Evolutionary conservation across 495 filamentous ascomycete species (phyloP).

Genomic region (Talaromyces liani): DNA sequence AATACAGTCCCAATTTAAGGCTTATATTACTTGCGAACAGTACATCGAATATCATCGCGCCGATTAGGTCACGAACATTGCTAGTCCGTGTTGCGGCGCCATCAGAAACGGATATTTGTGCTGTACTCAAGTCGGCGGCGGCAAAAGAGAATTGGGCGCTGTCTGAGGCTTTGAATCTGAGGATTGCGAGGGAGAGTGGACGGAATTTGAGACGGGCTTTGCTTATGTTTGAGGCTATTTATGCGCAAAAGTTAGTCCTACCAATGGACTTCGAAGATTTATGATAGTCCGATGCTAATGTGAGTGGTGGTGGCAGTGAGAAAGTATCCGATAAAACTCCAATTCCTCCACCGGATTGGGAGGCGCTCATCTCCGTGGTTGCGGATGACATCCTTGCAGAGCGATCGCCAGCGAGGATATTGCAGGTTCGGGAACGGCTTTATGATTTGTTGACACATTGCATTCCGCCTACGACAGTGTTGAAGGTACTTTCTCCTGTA

Average conservation of each 20-base stretch:
- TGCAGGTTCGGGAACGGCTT: conserved; percentile 82
- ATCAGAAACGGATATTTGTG: conserved; percentile 72
- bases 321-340: conserved; percentile 79
- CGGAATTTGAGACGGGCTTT: conserved; percentile 84
- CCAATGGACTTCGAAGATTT: too few relatives aligned
- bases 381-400: conserved; percentile 89
- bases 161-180: conserved; percentile 60
- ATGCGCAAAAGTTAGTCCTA: conserved; percentile 75
- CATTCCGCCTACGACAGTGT: conserved; percentile 85
- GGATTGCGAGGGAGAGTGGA: conserved; percentile 87
- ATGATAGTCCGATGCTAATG: conserved; percentile 11
- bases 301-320: conserved; percentile 49
- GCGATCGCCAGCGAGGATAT: conserved; percentile 75
- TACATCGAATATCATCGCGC: conserved; percentile 95
- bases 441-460: conserved; percentile 96
- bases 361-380: conserved; percentile 77
- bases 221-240: conserved; percentile 92
- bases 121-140: conserved; percentile 66
- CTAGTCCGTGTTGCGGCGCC: conserved; percentile 89
- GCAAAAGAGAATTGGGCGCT: conserved; percentile 69
- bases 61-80: conserved; percentile 82
- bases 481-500: conserved; percentile 52
- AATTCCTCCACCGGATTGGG: conserved; percentile 94
- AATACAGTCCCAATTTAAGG: conserved; percentile 90
- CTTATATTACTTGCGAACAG: conserved; percentile 89